A percentile compares a stretch with the other conserved stretches of the same genome.
Evolutionary conservation across 2,329 filamentous ascomycete genomes (phyloP).

Genomic region (Stachybotrys chlorohalonatus): DNA sequence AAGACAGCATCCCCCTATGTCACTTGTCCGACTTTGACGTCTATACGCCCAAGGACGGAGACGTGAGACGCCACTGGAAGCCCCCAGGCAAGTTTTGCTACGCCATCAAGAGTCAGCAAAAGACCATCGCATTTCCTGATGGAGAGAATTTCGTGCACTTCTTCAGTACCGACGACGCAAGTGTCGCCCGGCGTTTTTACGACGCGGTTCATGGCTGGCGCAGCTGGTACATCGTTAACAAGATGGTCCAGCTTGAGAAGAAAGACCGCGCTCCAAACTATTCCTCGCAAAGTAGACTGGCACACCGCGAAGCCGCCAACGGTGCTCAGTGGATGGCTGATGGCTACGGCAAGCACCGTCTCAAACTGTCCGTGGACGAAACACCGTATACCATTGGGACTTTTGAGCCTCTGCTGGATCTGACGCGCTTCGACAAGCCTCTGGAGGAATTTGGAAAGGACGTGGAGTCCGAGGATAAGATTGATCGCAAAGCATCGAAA

Average conservation of each 20-base stretch:
- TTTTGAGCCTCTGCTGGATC: constrained; percentile 59
- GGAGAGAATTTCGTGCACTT: constrained; percentile 87
- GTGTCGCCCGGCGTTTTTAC: constrained; percentile 60
- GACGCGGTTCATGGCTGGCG: constrained; percentile 70
- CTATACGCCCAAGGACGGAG: constrained; percentile 64
- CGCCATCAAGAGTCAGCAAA: constrained; percentile 87
- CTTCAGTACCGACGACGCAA: constrained; percentile 70
- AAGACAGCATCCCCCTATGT: constrained; percentile 63
- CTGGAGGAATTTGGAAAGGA: constrained; percentile 40
- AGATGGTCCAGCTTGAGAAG: constrained; percentile 43
- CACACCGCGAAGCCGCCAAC: constrained; percentile 3
- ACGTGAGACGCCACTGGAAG: constrained; percentile 61
- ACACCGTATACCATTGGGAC: constrained; percentile 55
- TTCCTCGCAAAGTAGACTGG: neutral
- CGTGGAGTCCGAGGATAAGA: constrained; percentile 16
- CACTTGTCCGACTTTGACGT: constrained; percentile 91
- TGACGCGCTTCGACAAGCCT: constrained; percentile 47
- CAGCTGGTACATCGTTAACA: constrained; percentile 82
- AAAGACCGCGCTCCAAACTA: constrained; percentile 13
- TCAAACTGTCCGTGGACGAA: constrained; percentile 30
- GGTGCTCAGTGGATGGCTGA: constrained; percentile 32
- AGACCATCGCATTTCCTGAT: constrained; percentile 71
- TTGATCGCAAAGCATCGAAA: constrained; percentile 3
- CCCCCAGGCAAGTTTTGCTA: constrained; percentile 81
- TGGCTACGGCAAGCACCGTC: constrained; percentile 17